Conservation (phyloP, 176 grass and related monocot species). For the Cenchrus purpureus region DNA sequence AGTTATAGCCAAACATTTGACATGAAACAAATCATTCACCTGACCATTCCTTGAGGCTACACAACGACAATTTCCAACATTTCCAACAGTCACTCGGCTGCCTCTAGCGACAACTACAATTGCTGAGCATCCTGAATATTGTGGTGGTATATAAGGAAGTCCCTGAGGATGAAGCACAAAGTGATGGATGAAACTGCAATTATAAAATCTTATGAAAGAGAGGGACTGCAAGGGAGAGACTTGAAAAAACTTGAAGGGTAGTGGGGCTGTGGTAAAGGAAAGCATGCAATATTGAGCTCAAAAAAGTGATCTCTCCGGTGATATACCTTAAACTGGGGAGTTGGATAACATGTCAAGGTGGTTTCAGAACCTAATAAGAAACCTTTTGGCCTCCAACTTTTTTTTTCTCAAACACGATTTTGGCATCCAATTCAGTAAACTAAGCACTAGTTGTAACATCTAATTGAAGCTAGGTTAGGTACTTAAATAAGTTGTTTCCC, state of each 20-base stretch:
- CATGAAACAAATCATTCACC: slow-evolving; percentile 27
- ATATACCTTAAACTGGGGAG: too few species aligned
- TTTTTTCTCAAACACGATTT: background rate
- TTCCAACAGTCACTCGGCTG: slow-evolving; percentile 29
- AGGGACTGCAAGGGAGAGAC: too few species aligned
- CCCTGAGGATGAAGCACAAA: background rate
- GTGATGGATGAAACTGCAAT: background rate
- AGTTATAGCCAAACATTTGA: slow-evolving; percentile 16
- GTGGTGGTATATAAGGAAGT: background rate
- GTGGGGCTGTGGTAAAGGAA: too few species aligned
- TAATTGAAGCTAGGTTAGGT: background rate
- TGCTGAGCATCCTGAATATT: slow-evolving; percentile 7
- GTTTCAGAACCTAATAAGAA: background rate
- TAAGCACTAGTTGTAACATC: background rate
- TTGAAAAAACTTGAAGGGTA: too few species aligned
- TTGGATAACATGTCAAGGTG: too few species aligned
- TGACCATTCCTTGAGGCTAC: slow-evolving; percentile 25
- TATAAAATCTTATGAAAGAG: background rate
- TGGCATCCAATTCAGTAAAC: slow-evolving; percentile 19
- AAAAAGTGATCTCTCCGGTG: too few species aligned
- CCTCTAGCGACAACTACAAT: slow-evolving; percentile 35
- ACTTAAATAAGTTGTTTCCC: slow-evolving; percentile 27
- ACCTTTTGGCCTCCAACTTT: background rate
- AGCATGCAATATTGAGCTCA: too few species aligned
- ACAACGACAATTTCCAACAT: slow-evolving; percentile 44